Evolutionary conservation across 495 filamentous ascomycete species (phyloP), one percentile per base, ranked within the genome.

Genomic region (Antarctomyces pellizariae): DNA sequence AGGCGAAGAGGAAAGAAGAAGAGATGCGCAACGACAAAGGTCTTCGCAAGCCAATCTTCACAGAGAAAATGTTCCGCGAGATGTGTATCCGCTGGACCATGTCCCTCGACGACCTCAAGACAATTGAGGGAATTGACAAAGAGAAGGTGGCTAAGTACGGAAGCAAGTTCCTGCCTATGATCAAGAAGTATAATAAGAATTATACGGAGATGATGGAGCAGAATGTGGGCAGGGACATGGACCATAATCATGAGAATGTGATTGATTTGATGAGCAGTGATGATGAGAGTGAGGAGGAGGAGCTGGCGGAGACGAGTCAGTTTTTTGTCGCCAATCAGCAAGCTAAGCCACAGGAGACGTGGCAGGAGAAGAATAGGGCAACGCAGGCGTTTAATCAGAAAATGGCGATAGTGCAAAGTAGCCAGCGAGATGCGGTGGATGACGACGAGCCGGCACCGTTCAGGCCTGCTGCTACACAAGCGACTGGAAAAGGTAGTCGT

Each of bases 11-110:
- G 13, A 38, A 65, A 20, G 65, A 72, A 35, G 62, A 71, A 35
- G 56, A 68, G 29, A 50, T 93, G 14, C 59, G 79, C 29, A 57
- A 70, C 24, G 48, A 56, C 6, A 70, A 67, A 21, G 43, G 50
- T 7, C 51, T 77, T 11, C 65, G 71, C 7, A 56, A 60, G 26
- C 71, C 75, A 2, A 45, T 64, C 13, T 95, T 95, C 44, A 70
- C 71, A 0, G 79, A 92, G 38, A 59, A 57, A 15, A 54, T 77
- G 1, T 52, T 89, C 27, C 70, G 80, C 14, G 70, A 78, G 39
- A 91, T 97, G 72, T 78, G 66, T 3, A 74, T 91, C 21, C 39
- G 52, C 16, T 80, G 84, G 35, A 71, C 62, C 38, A 52, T 62
- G 47, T 56, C 52, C 16, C 20, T 54, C 20, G 51, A 50, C 2